These are phyloP conservation scores for Oryza coarctata DNA, from an alignment of 176 grass and related monocot genomes.

Conservation along the genomic window DNA sequence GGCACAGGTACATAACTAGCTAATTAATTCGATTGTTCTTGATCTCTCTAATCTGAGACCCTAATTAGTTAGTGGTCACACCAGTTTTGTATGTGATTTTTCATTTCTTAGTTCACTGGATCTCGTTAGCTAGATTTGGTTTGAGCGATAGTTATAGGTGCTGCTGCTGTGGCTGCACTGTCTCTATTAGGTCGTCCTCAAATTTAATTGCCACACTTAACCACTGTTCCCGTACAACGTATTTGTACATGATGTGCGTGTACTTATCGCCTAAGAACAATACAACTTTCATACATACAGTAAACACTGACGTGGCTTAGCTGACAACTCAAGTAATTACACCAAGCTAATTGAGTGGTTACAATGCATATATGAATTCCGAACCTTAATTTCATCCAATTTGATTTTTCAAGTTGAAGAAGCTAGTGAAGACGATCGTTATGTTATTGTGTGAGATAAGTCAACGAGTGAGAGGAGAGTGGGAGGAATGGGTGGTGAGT, in stretches of 20 bases:
- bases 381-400: background rate
- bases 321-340: background rate
- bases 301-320: background rate
- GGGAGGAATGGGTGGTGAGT: background rate
- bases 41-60: background rate
- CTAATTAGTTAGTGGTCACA: slow-evolving; percentile 36
- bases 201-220: slow-evolving; percentile 19
- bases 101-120: background rate
- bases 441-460: slow-evolving; percentile 20
- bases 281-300: background rate
- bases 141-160: slow-evolving; percentile 1
- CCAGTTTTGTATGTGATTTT: background rate
- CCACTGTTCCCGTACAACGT: background rate
- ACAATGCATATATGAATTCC: background rate
- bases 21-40: background rate
- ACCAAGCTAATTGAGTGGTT: background rate
- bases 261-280: background rate
- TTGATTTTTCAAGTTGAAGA: slow-evolving; percentile 1
- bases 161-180: slow-evolving; percentile 5
- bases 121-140: slow-evolving; percentile 13
- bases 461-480: slow-evolving; percentile 44
- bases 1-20: background rate
- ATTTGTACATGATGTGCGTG: background rate
- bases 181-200: slow-evolving; percentile 19
- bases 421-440: background rate